These are phyloP conservation scores for baker's yeast (Saccharomyces cerevisiae) DNA, from an alignment of 805 yeast genomes.

Conservation along the genomic window DNA sequence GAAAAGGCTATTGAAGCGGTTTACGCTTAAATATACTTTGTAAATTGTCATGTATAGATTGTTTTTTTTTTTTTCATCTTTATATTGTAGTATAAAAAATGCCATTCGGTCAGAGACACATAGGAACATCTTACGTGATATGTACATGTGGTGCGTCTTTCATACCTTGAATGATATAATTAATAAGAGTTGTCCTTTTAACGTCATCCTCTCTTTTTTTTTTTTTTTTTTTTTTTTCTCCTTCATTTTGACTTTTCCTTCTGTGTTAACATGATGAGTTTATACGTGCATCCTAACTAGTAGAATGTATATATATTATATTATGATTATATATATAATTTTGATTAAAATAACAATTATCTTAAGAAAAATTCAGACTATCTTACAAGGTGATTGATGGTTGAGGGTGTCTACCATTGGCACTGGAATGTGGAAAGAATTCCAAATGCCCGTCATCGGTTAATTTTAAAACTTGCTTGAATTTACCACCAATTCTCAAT, in stretches of 20 bases:
- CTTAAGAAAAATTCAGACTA: conserved; percentile 5
- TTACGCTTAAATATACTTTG: conserved; percentile 7
- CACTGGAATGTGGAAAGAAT: conserved; percentile 39
- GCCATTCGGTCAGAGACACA: not conserved
- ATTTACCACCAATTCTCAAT: conserved; percentile 72
- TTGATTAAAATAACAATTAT: not conserved
- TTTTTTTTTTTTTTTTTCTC: not conserved
- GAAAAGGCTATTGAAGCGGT: conserved; percentile 38
- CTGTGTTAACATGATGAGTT: not conserved
- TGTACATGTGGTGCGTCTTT: too few relatives aligned
- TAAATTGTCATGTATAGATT: not conserved
- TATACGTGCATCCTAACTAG: not conserved
- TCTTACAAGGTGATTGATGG: conserved; percentile 30
- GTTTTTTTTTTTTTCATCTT: not conserved
- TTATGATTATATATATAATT: not conserved
- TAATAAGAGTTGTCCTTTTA: too few relatives aligned
- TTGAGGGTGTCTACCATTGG: conserved; percentile 28
- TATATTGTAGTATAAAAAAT: not conserved
- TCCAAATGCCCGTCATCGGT: conserved; percentile 70
- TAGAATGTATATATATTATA: not conserved
- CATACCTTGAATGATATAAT: too few relatives aligned
- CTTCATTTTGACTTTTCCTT: not conserved
- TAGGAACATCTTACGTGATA: too few relatives aligned
- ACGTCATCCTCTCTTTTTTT: not conserved
- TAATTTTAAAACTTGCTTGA: conserved; percentile 77